Base-by-base conservation (phyloP, 768 basidiomycete genomes). In the Lactifluus rugatus region DNA sequence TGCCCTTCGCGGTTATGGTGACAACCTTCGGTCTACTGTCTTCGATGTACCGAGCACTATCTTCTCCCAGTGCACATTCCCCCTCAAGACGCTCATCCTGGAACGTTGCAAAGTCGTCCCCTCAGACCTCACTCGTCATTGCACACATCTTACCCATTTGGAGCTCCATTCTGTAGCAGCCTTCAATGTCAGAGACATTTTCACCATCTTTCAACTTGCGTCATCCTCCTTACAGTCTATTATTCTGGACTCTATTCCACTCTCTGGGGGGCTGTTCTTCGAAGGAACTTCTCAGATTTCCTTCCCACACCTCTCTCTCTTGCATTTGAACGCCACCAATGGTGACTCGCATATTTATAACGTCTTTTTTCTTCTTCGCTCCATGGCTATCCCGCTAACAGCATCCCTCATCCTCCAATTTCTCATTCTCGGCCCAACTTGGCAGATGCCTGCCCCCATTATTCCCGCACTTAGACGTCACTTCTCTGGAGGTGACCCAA, bases 41-140 rank as follows among this genome's bases (percentile, higher is more conserved):
- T 62, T 62, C 17, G 61, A 62, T 17, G 56, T 62, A 6, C 61
- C 61, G 5, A 47, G 32, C 31, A 28, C 32, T 7, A 23, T 62
- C 34, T 64, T 64, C 16, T 17, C 41, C 25, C 56, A 54, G 10
- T 54, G 47, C 8, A 13, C 31, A 14, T 54, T 56, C 32, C 61
- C 63, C 34, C 53, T 64, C 28, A 54, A 53, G 49, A 54, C 49
- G 21, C 61, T 64, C 16, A 44, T 57, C n/a, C 53, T 64, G 14
- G 61, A 62, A 32, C 58, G 63, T 23, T 54, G 55, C 32, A 52
- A 58, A 28, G 19, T 60, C 19, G 23, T 50, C 25, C 62, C 55
- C 14, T 41, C 48, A 16, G 26, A 48, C 47, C 39, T 64, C 21
- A 34, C 28, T 25, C 51, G 47, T 17, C 63, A 64, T 36, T 64